phyloP scores from a whole-genome alignment of 208 protist genomes.

The Herpetomonas samuelpessoai region DNA sequence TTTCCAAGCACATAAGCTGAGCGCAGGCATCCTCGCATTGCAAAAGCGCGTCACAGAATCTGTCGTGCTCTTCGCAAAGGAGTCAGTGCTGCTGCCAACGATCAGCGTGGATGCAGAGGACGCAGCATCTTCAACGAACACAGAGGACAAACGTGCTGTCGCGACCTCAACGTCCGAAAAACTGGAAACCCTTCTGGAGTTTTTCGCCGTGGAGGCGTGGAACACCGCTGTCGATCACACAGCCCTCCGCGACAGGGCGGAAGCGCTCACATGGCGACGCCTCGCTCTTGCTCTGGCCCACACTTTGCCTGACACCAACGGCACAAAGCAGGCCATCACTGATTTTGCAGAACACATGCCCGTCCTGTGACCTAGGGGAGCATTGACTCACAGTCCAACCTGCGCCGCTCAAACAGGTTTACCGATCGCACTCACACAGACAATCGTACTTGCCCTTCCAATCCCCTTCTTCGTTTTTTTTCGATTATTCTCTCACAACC shows the following conservation, averaged over 20 bases:
- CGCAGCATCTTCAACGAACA: no score
- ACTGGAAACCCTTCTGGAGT: conserved; percentile 43
- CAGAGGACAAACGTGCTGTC: no score
- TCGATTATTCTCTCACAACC: no score
- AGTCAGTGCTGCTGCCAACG: no score
- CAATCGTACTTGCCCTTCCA: no score
- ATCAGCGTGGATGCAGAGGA: no score
- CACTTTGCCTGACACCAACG: conserved; percentile 18
- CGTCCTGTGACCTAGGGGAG: conserved; percentile 26
- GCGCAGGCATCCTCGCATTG: background rate
- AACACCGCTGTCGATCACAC: conserved; percentile 53
- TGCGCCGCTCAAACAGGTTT: no score
- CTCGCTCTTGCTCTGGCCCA: conserved; percentile 15
- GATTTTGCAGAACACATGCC: conserved; percentile 41
- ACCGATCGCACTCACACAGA: no score
- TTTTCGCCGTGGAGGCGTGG: conserved; percentile 77
- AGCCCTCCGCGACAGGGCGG: conserved; percentile 13
- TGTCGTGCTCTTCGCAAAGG: no score
- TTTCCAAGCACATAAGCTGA: background rate
- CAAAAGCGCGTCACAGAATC: background rate
- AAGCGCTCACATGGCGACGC: conserved; percentile 20
- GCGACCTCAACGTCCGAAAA: no score
- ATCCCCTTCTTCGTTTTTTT: no score
- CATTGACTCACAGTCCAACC: no score
- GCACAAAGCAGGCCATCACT: conserved; percentile 16